These are phyloP conservation scores for Miscanthus lutarioriparius DNA, from an alignment of 176 grass and related monocot genomes.

Conservation along the genomic window DNA sequence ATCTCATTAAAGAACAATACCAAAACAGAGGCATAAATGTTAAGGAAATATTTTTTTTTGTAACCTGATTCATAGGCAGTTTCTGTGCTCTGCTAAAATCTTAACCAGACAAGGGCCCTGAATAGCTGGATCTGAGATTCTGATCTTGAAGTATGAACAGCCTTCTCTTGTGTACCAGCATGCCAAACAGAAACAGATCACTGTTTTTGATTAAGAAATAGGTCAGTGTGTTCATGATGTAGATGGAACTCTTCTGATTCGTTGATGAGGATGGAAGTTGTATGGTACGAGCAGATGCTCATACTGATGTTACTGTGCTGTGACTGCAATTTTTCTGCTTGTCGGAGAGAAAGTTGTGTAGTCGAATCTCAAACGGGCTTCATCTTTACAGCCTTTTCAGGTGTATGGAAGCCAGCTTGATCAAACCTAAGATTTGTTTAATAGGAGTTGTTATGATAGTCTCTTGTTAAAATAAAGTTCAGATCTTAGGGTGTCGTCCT, in stretches of 20 bases:
- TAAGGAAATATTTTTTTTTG: background rate
- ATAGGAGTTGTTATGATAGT: background rate
- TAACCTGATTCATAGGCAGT: background rate
- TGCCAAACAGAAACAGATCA: no score
- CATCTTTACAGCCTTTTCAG: background rate
- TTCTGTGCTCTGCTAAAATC: background rate
- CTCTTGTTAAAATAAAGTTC: background rate
- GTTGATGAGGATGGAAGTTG: background rate
- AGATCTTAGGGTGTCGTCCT: background rate
- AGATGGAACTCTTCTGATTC: background rate
- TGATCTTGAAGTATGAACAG: slow-evolving; percentile 12
- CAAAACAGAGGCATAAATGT: background rate
- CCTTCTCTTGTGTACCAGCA: slow-evolving; percentile 25
- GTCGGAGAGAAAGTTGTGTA: background rate
- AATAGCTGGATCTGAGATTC: slow-evolving; percentile 13
- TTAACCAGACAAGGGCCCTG: background rate
- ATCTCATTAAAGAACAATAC: background rate
- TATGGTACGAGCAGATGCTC: background rate
- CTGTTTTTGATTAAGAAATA: no score
- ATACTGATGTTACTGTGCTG: background rate
- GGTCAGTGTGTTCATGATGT: slow-evolving; percentile 5
- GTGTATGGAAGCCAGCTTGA: slow-evolving; percentile 2
- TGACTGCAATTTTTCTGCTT: background rate
- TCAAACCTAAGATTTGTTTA: background rate
- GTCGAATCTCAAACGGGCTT: background rate